Conservation (phyloP, 306 rosid species). For the Castanea sativa region DNA sequence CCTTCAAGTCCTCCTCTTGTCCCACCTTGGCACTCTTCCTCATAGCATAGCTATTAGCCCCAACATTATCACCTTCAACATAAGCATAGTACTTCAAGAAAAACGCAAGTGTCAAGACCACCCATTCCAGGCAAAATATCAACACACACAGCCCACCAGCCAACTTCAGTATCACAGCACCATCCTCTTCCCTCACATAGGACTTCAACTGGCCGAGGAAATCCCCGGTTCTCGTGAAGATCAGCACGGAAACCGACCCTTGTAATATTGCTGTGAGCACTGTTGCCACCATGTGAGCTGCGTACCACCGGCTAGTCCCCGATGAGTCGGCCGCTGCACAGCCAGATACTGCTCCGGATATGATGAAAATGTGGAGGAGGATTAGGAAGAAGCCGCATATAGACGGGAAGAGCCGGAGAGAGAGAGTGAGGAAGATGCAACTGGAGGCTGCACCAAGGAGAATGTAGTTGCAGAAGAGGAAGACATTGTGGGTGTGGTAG, state of each 20-base stretch:
- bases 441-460: constrained; percentile 87
- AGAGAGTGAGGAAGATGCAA: constrained; percentile 92
- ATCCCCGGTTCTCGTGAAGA: constrained; percentile 59
- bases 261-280: constrained; percentile 81
- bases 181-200: constrained; percentile 84
- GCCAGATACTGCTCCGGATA: constrained; percentile 68
- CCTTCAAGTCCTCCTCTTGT: constrained; percentile 79
- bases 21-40: constrained; percentile 75
- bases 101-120: constrained; percentile 69
- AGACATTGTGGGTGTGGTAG: constrained; percentile 68
- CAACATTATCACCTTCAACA: constrained; percentile 42
- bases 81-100: constrained; percentile 73
- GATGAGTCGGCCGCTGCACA: constrained; percentile 51
- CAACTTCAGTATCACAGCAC: constrained; percentile 63
- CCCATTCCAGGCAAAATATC: constrained; percentile 89
- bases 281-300: constrained; percentile 80
- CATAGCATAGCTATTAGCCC: constrained; percentile 21
- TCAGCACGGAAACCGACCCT: constrained; percentile 70
- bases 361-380: constrained; percentile 79
- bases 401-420: constrained; percentile 80
- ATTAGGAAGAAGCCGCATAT: constrained; percentile 74
- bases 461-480: constrained; percentile 84
- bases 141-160: constrained; percentile 67
- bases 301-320: constrained; percentile 59
- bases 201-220: constrained; percentile 65